phyloP scores from a whole-genome alignment of 371 early-diverging fungal genomes.

The Mortierella sp. region DNA sequence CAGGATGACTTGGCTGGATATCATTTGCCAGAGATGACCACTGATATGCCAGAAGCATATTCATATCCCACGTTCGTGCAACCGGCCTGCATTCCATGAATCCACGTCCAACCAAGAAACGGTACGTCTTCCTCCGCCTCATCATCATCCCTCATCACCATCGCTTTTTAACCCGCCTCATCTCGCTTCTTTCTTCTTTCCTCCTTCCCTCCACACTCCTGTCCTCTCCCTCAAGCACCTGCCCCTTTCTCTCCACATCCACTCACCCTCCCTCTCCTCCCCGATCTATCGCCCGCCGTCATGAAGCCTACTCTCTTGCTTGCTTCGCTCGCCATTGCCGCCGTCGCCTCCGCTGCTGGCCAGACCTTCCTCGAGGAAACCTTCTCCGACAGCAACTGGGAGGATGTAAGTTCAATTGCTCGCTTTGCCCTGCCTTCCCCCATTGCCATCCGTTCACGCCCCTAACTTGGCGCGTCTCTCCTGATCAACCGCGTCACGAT shows the following conservation, averaged over 20 bases:
- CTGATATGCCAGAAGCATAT: too few relatives aligned
- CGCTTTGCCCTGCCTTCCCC: background rate
- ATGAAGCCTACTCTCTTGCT: constrained; percentile 70
- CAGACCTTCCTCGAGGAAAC: constrained; percentile 90
- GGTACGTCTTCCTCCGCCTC: background rate
- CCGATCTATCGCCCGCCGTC: constrained; percentile 14
- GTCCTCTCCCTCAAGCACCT: background rate
- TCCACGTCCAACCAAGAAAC: too few relatives aligned
- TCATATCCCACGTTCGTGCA: too few relatives aligned
- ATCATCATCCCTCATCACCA: constrained; percentile 1
- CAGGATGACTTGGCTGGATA: constrained; percentile 31
- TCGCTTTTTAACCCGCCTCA: constrained; percentile 1
- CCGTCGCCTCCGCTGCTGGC: constrained; percentile 73
- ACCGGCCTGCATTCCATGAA: too few relatives aligned
- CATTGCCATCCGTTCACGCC: background rate
- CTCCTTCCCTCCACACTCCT: constrained; percentile 4
- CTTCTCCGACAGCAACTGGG: constrained; percentile 77
- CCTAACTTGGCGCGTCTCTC: too few relatives aligned
- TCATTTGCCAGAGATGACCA: constrained; percentile 21
- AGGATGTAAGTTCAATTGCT: constrained; percentile 40
- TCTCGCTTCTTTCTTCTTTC: constrained; percentile 7
- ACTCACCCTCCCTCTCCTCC: background rate
- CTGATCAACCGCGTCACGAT: constrained; percentile 15
- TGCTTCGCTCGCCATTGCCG: constrained; percentile 70
- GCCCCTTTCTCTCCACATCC: constrained; percentile 6